These are phyloP conservation scores for Ustilago curta DNA, from an alignment of 1,284 basidiomycete genomes.

Conservation along the genomic window DNA sequence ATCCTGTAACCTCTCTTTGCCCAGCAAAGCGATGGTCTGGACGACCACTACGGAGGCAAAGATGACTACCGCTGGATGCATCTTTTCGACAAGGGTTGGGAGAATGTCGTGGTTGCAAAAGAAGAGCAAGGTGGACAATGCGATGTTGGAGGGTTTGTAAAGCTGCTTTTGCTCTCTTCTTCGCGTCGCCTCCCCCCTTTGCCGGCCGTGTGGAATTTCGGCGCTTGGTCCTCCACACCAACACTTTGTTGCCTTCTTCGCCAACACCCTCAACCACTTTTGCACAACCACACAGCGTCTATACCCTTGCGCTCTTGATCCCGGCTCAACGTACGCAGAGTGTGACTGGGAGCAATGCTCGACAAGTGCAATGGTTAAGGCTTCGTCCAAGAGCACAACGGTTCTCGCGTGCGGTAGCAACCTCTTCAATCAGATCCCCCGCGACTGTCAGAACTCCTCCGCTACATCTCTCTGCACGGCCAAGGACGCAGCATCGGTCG, in stretches of 20 bases:
- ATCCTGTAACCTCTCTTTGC: slow-evolving; percentile 45
- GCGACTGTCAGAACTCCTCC: background rate
- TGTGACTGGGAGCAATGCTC: background rate
- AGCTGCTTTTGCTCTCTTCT: background rate
- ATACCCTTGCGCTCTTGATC: background rate
- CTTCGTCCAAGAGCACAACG: background rate
- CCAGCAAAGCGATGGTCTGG: slow-evolving; percentile 41
- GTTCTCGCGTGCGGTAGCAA: slow-evolving; percentile 23
- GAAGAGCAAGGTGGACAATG: slow-evolving; percentile 22
- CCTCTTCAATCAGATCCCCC: slow-evolving; percentile 18
- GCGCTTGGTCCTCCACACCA: slow-evolving; percentile 25
- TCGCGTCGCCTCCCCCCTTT: slow-evolving; percentile 17
- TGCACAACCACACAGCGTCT: background rate
- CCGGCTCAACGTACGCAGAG: background rate
- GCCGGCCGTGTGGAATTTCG: slow-evolving; percentile 22
- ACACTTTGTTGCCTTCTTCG: slow-evolving; percentile 15
- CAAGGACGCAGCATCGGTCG: background rate
- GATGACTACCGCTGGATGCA: slow-evolving; percentile 63
- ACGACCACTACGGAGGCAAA: slow-evolving; percentile 44
- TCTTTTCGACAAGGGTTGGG: background rate
- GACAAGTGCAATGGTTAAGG: background rate
- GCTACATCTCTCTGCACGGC: background rate
- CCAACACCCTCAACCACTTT: background rate
- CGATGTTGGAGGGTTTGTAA: background rate
- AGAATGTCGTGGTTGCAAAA: background rate